Evolutionary conservation across 495 filamentous ascomycete genomes (phyloP).

Genomic region (Entonaema liquescens): DNA sequence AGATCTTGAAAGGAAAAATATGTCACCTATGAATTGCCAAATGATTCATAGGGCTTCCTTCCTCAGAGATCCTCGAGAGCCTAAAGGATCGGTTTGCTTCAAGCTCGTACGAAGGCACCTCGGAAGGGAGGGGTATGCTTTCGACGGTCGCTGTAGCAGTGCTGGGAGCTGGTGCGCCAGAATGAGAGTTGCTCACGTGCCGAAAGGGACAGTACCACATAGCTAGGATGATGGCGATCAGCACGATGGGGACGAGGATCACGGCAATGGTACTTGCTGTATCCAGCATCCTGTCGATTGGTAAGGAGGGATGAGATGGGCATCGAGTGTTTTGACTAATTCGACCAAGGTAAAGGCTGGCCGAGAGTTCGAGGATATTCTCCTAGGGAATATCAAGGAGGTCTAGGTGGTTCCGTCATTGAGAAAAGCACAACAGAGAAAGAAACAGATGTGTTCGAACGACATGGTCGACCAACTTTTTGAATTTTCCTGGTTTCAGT

Average conservation of each 20-base stretch:
- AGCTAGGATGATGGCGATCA: conserved; percentile 33
- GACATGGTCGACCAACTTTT: conserved; percentile 17
- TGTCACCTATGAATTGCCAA: conserved; percentile 2
- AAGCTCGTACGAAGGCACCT: conserved; percentile 21
- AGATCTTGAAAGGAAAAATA: neutral
- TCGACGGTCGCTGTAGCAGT: neutral
- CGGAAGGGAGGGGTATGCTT: conserved; percentile 7
- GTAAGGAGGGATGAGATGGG: neutral
- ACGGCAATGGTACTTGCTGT: conserved; percentile 28
- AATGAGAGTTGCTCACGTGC: conserved; percentile 5
- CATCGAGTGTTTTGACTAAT: conserved; percentile 14
- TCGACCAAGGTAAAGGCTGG: neutral
- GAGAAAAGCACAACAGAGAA: neutral
- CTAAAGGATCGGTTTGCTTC: conserved; percentile 21
- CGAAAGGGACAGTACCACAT: conserved; percentile 36
- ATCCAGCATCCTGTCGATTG: conserved; percentile 29
- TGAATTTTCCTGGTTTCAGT: conserved; percentile 23
- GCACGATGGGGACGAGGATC: conserved; percentile 30
- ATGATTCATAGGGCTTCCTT: conserved; percentile 15
- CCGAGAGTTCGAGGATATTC: conserved; percentile 5
- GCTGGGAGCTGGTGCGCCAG: neutral
- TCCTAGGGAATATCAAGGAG: neutral
- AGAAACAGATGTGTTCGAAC: neutral
- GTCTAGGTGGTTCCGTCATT: neutral
- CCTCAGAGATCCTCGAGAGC: conserved; percentile 33